A percentile compares a stretch with the other conserved stretches of the same genome.
Evolutionary conservation across 176 grass and related monocot genomes (phyloP).

Genomic region (Oropetium thomaeum): DNA sequence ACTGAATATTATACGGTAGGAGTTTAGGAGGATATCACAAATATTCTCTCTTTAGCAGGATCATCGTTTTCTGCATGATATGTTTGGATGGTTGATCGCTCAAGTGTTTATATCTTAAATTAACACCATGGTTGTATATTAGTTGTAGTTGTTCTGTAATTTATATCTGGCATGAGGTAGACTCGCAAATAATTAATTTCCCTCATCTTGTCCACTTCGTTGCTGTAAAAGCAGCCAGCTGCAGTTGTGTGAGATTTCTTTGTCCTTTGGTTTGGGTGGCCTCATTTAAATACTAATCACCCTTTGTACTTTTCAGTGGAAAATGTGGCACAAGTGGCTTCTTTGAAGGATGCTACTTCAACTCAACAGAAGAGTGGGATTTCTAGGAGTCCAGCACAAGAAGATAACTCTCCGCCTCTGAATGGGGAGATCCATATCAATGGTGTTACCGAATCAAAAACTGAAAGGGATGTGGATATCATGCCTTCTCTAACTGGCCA

Average conservation of each 20-base stretch:
- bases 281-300: neutral
- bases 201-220: neutral
- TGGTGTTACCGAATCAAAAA: slow-evolving; percentile 47
- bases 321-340: slow-evolving; percentile 32
- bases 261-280: neutral
- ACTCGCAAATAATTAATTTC: too few relatives aligned
- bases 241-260: neutral
- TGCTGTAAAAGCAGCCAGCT: neutral
- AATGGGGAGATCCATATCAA: slow-evolving; percentile 69
- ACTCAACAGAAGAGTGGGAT: slow-evolving; percentile 45
- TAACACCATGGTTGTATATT: neutral
- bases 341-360: slow-evolving; percentile 51
- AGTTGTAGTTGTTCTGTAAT: neutral
- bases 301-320: slow-evolving; percentile 43
- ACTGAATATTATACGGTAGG: neutral
- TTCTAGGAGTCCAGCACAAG: slow-evolving; percentile 37
- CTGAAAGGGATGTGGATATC: slow-evolving; percentile 37
- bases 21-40: neutral
- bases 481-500: slow-evolving; percentile 42
- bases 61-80: neutral
- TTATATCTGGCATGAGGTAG: neutral
- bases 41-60: neutral
- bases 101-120: neutral
- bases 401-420: slow-evolving; percentile 46
- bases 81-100: neutral